Evolutionary conservation across 2,329 filamentous ascomycete genomes (phyloP), one percentile per base, ranked within the genome.

Genomic region (Apiospora phragmitis): DNA sequence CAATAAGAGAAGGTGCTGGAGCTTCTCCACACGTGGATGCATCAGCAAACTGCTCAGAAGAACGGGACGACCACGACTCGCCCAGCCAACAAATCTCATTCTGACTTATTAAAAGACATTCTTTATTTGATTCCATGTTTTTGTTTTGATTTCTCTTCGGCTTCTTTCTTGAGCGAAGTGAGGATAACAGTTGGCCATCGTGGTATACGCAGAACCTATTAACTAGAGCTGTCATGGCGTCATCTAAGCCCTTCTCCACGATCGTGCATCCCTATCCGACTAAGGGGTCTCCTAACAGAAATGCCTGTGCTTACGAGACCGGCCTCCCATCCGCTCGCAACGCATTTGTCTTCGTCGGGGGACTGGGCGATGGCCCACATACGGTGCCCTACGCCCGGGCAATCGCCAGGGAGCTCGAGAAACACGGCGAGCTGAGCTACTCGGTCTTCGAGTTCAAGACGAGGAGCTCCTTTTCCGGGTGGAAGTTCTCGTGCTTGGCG

Each of bases 261-360:
- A 81, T 79, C 7, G 85, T 84, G 18, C 86, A 88, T 72, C 83
- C 82, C 0, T 87, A 84, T 73, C 76, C 79, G 29, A 21, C 38
- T n/a, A 62, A 62, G 55, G 49, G 18, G 29, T 85, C 84, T 6
- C 78, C 81, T 5, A 82, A 79, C 18, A 73, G 79, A 9, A 76
- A 80, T 67, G 81, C 83, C 8, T 83, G 81, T 70, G 85, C 85
- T 42, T 88, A 88, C 73, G 86, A 88, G 75, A 76, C 81, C 24
- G 85, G 86, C 32, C 77, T 79, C 21, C 55, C 74, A 14, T 76
- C 80, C 51, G 80, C 83, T 70, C 82, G 79, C 67, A 89, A 93
- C 80, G 90, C 89, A 3, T 80, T 94, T 69, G 80, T 94, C 72
- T 92, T 92, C 81, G 86, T 94, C 73, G 91, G 91, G 72, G 92